Evolutionary conservation across 1,284 basidiomycete species (phyloP).

Genomic region (Pyrrhoderma lamaoense): DNA sequence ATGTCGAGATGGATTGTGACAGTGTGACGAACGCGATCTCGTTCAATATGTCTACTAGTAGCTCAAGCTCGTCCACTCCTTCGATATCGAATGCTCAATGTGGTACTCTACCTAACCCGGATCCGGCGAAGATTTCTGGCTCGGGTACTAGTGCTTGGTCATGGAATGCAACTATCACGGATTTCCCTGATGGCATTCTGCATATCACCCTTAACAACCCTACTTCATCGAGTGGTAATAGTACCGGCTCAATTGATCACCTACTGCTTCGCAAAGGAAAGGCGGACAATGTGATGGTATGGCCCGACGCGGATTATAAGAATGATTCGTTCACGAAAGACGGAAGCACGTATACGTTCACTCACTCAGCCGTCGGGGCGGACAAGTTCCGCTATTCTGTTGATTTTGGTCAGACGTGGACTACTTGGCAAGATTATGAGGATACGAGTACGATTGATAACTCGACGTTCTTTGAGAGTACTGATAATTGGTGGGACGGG

Average conservation of each 20-base stretch:
- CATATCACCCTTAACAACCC: constrained; percentile 63
- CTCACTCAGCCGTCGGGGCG: constrained; percentile 79
- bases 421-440: constrained; percentile 72
- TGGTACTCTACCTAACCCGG: constrained; percentile 36
- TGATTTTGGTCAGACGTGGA: constrained; percentile 84
- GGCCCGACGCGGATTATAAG: constrained; percentile 74
- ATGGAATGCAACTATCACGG: constrained; percentile 65
- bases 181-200: constrained; percentile 76
- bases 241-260: constrained; percentile 58
- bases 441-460: constrained; percentile 58
- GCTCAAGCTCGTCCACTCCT: constrained; percentile 44
- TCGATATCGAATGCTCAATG: constrained; percentile 47
- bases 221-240: constrained; percentile 34
- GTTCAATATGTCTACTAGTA: constrained; percentile 64
- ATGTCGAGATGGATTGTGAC: constrained; percentile 64
- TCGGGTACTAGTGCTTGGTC: constrained; percentile 54
- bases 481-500: constrained; percentile 71
- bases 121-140: constrained; percentile 42
- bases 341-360: constrained; percentile 57
- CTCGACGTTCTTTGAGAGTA: constrained; percentile 39
- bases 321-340: constrained; percentile 52
- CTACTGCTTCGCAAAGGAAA: constrained; percentile 74
- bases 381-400: constrained; percentile 80
- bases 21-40: constrained; percentile 55
- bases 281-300: constrained; percentile 71